Evolutionary conservation across 2,329 filamentous ascomycete genomes (phyloP).

Genomic region (Trichoderma sp.): DNA sequence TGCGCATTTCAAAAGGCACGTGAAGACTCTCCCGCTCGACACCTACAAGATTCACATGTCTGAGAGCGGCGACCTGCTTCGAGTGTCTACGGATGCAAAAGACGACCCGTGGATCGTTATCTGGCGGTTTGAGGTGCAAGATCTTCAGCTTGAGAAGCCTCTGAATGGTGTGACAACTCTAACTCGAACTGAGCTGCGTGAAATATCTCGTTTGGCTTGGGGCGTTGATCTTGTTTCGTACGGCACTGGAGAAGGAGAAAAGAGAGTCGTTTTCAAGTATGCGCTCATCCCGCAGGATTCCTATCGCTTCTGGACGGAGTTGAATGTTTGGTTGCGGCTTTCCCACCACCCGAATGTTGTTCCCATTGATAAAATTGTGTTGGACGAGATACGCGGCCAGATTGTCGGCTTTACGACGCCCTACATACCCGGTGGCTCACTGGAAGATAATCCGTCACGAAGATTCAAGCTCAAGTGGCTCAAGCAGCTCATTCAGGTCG

Average conservation of each 20-base stretch:
- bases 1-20: constrained; percentile 33
- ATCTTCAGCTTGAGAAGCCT: neutral
- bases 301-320: constrained; percentile 40
- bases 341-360: constrained; percentile 45
- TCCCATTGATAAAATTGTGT: constrained; percentile 41
- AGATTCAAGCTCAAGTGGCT: constrained; percentile 33
- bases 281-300: constrained; percentile 36
- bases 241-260: constrained; percentile 24
- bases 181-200: constrained; percentile 35
- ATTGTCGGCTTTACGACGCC: constrained; percentile 45
- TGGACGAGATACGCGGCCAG: constrained; percentile 40
- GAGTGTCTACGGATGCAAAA: constrained; percentile 33
- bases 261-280: constrained; percentile 43
- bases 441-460: constrained; percentile 37
- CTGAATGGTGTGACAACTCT: constrained; percentile 11
- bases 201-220: constrained; percentile 38
- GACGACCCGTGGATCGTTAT: constrained; percentile 34
- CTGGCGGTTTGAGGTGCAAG: neutral
- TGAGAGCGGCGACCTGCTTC: constrained; percentile 29
- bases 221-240: constrained; percentile 37
- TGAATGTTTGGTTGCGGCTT: constrained; percentile 43
- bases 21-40: constrained; percentile 30
- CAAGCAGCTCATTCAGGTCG: constrained; percentile 43
- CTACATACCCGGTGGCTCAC: constrained; percentile 43
- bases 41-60: constrained; percentile 35